These are phyloP conservation scores for Rosa multiflora DNA, from an alignment of 306 rosid genomes.

Conservation along the genomic window DNA sequence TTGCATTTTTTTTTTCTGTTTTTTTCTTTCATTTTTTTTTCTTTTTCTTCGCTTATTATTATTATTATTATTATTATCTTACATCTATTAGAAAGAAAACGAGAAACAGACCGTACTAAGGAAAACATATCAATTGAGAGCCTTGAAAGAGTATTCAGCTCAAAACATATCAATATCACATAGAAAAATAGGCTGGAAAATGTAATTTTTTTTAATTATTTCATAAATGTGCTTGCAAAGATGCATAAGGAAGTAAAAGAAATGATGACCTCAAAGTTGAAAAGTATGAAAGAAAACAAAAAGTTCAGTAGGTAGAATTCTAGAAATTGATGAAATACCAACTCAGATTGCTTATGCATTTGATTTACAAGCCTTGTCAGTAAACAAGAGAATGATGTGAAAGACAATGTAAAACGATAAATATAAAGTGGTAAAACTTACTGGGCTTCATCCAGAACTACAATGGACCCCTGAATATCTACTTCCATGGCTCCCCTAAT, in stretches of 20 bases:
- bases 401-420: not conserved
- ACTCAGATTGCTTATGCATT: not conserved
- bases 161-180: no score
- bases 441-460: slow-evolving; percentile 94
- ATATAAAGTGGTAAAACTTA: slow-evolving; percentile 38
- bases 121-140: no score
- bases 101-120: no score
- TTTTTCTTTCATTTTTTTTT: no score
- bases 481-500: slow-evolving; percentile 94
- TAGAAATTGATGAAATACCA: not conserved
- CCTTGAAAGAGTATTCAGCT: no score
- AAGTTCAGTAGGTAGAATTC: not conserved
- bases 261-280: not conserved
- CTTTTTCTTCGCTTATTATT: no score
- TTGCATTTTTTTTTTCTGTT: no score
- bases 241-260: not conserved
- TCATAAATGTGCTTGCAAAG: not conserved
- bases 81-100: no score
- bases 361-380: not conserved
- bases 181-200: not conserved
- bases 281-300: not conserved
- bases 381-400: not conserved
- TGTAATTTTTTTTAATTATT: no score
- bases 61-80: no score
- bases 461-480: slow-evolving; percentile 77